A percentile compares a stretch with the other conserved stretches of the same genome.
Conservation (phyloP, 495 filamentous ascomycete species). For the Cairneyella variabilis region DNA sequence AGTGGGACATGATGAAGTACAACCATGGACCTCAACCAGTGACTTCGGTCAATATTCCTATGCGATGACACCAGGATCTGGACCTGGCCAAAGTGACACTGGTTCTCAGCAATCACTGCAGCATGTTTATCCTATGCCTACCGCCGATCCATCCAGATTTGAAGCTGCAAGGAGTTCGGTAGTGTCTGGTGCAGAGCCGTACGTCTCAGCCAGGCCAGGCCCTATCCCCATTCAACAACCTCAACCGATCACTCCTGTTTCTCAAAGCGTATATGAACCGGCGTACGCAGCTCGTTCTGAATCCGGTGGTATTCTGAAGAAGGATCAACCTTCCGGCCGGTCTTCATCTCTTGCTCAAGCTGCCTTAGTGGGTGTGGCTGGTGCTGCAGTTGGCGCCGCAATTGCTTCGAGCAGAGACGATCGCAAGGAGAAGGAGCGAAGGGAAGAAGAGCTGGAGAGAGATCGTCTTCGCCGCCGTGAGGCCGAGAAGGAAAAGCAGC, state of each 20-base stretch:
- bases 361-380: slow-evolving; percentile 46
- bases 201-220: slow-evolving; percentile 31
- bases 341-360: slow-evolving; percentile 36
- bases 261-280: slow-evolving; percentile 48
- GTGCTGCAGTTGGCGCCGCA: slow-evolving; percentile 39
- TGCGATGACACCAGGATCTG: not conserved
- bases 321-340: slow-evolving; percentile 31
- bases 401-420: slow-evolving; percentile 35
- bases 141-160: slow-evolving; percentile 56
- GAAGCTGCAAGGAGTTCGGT: slow-evolving; percentile 44
- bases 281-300: slow-evolving; percentile 30
- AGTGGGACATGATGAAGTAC: slow-evolving; percentile 41
- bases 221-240: slow-evolving; percentile 55
- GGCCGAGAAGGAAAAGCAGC: not conserved
- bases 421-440: slow-evolving; percentile 28
- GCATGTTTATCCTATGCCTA: slow-evolving; percentile 49
- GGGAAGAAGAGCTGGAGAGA: slow-evolving; percentile 18
- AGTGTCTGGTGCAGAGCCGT: slow-evolving; percentile 34
- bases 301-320: slow-evolving; percentile 20
- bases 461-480: slow-evolving; percentile 25
- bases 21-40: slow-evolving; percentile 16
- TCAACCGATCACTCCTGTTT: slow-evolving; percentile 53
- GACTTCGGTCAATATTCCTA: slow-evolving; percentile 21
- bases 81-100: slow-evolving; percentile 23
- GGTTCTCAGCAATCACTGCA: slow-evolving; percentile 36